Conservation (phyloP, 1,284 basidiomycete species). For the Apiotrichum siamense region DNA sequence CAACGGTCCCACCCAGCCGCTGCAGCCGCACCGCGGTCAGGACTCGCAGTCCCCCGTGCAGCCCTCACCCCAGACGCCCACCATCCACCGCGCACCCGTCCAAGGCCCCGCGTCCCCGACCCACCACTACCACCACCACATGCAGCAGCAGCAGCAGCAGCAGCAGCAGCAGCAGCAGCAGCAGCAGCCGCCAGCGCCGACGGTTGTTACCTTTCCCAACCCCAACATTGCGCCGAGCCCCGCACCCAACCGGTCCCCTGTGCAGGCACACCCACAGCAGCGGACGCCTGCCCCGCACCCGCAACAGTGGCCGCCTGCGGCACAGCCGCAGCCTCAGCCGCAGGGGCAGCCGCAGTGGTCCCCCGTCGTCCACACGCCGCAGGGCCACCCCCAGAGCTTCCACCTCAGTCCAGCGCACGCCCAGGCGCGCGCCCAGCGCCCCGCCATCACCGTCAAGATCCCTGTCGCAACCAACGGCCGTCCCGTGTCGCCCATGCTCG, state of each 20-base stretch:
- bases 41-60: background rate
- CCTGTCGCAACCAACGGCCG: background rate
- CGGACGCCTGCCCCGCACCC: no score
- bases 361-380: background rate
- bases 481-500: slow-evolving; percentile 26
- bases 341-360: no score
- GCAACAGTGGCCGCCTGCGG: no score
- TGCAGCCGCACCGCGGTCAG: background rate
- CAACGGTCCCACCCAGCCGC: background rate
- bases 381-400: background rate
- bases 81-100: background rate
- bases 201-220: slow-evolving; percentile 3
- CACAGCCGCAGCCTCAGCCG: no score
- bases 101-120: background rate
- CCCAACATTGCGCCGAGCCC: background rate
- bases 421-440: background rate
- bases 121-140: background rate
- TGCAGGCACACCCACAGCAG: no score
- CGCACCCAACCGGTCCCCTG: background rate
- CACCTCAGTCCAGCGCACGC: background rate
- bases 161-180: background rate
- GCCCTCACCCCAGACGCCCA: background rate
- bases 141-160: background rate
- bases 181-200: background rate
- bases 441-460: background rate